A percentile compares a stretch with the other conserved stretches of the same genome.
phyloP scores from a whole-genome alignment of 1,284 basidiomycete genomes.

The Anthracocystis setariae region DNA sequence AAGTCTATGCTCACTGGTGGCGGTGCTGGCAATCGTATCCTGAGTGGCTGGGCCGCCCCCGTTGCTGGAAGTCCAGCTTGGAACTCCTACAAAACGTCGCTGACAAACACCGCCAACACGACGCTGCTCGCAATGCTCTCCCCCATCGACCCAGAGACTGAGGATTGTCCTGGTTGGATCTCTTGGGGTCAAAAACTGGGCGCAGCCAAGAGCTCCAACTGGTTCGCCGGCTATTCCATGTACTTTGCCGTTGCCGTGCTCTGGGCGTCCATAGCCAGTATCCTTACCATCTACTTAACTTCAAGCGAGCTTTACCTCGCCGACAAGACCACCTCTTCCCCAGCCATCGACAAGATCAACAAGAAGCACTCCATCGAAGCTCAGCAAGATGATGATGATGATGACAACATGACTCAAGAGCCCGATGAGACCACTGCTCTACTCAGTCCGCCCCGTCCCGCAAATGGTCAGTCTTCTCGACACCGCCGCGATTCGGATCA shows the following conservation, averaged over 20 bases:
- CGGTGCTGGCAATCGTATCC: conserved; percentile 48
- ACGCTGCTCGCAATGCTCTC: conserved; percentile 17
- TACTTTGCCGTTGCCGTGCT: conserved; percentile 72
- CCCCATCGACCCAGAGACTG: conserved; percentile 35
- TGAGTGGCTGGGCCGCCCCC: conserved; percentile 57
- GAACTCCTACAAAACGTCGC: conserved; percentile 44
- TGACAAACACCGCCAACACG: conserved; percentile 8
- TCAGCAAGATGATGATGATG: neutral
- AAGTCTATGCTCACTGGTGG: conserved; percentile 43
- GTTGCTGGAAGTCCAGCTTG: conserved; percentile 56
- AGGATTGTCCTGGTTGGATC: conserved; percentile 78
- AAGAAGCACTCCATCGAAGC: conserved; percentile 7
- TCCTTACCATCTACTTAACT: conserved; percentile 86
- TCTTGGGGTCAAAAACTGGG: conserved; percentile 72
- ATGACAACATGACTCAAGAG: neutral
- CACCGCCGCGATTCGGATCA: neutral
- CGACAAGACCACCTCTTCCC: conserved; percentile 12
- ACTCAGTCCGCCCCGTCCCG: conserved; percentile 12
- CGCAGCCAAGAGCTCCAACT: conserved; percentile 48
- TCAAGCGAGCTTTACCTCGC: conserved; percentile 69
- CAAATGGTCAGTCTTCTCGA: conserved; percentile 12
- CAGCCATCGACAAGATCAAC: conserved; percentile 14
- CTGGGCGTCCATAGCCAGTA: conserved; percentile 69
- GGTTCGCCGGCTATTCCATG: conserved; percentile 75
- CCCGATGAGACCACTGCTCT: conserved; percentile 38